Base-by-base conservation (phyloP, 371 early-diverging fungal genomes). In the Mucor mucedo region DNA sequence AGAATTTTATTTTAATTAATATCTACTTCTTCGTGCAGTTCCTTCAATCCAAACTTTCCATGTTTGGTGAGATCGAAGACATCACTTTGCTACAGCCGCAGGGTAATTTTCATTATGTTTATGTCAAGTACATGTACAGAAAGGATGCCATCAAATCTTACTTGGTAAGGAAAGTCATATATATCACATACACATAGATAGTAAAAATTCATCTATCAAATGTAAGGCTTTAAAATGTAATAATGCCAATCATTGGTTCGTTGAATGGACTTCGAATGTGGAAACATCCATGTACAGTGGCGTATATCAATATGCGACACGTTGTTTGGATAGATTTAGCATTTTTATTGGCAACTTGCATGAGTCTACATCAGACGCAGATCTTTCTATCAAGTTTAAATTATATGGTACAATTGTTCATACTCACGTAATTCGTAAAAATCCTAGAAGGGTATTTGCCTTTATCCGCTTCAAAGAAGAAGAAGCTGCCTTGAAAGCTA, bases 141-240 rank as follows among this genome's bases (percentile, higher is more conserved):
- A 92, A 93, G 57, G 95, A 95, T 70, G 95, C 95, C 28, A 89
- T 93, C 59, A 76, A 79, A 27, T 91, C 93, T 2, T 92, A 77
- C 65, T 45, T 85, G 78, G 90, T 89, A 81, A 44, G 21, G 39
- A 28, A 5, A 3, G n/a, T 13, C 21, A n/a, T 49, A 33, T 49
- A 33, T 16, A 16, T 54, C 9, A 54, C 55, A 39, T 2, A 10
- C 1, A 4, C 7, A 29, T 7, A 30, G 29, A 3, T 16, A 49
- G 21, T 38, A 13, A 50, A 27, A 50, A 27, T 39, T 30, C 44
- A 58, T 42, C 6, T 42, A 42, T 42, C 28, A 11, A 42, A 14
- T 30, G 42, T 33, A 50, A 67, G 61, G 11, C 55, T n/a, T 52
- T 67, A 32, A 55, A 52, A 49, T 41, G 9, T 11, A 33, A 44